Percentiles rank a stretch among this genome's conserved stretches.
Conservation (phyloP, 2,329 filamentous ascomycete genomes). For the Ophiostoma angusticollis region DNA sequence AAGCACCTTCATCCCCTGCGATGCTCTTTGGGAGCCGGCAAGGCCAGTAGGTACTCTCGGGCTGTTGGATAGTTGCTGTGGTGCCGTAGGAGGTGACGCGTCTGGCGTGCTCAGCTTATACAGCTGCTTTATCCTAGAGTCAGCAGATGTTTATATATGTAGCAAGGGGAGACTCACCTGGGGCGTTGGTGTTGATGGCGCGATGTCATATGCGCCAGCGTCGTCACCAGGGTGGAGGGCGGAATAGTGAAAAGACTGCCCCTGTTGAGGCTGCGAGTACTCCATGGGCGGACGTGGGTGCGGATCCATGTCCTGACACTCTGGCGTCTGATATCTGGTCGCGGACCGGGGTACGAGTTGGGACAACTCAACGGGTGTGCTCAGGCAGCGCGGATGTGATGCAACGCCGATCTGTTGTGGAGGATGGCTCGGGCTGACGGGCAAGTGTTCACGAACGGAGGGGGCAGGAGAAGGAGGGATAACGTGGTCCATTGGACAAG, state of each 20-base stretch:
- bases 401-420: constrained; percentile 29
- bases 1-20: constrained; percentile 22
- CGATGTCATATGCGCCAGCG: background rate
- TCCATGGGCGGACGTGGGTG: constrained; percentile 19
- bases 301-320: constrained; percentile 19
- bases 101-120: constrained; percentile 13
- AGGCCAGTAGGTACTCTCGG: constrained; percentile 15
- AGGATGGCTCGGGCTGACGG: constrained; percentile 30
- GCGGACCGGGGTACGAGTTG: constrained; percentile 24
- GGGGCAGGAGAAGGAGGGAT: constrained; percentile 34
- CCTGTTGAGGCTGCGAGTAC: constrained; percentile 17
- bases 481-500: constrained; percentile 24
- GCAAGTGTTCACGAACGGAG: constrained; percentile 25
- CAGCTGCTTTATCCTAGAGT: background rate
- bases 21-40: constrained; percentile 15
- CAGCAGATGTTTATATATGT: background rate
- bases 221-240: constrained; percentile 3
- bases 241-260: constrained; percentile 12
- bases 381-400: constrained; percentile 18
- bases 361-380: constrained; percentile 17
- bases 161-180: constrained; percentile 5
- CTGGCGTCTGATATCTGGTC: constrained; percentile 27
- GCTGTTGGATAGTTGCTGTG: constrained; percentile 19
- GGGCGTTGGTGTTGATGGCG: background rate
- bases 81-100: constrained; percentile 29